phyloP scores from a whole-genome alignment of 2,329 filamentous ascomycete genomes.

The Cytospora chrysosperma region DNA sequence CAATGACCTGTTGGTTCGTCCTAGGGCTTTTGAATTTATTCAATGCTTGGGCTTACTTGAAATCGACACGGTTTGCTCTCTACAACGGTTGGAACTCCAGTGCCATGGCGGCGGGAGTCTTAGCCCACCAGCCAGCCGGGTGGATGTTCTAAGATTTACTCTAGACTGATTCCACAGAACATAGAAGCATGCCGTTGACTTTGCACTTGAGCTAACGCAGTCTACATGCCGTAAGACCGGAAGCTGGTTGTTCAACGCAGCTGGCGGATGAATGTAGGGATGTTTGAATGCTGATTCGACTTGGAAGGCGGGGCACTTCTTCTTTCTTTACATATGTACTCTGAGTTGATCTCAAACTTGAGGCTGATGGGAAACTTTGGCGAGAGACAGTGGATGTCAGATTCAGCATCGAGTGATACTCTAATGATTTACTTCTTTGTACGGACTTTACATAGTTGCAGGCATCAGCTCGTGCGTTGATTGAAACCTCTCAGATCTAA shows the following conservation, averaged over 20 bases:
- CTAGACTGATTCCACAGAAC: not conserved
- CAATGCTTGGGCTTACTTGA: not conserved
- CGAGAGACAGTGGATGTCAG: too few relatives aligned
- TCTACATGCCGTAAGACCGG: too few relatives aligned
- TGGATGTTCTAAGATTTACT: not conserved
- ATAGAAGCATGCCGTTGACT: not conserved
- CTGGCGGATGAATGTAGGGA: too few relatives aligned
- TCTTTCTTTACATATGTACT: too few relatives aligned
- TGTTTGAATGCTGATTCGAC: too few relatives aligned
- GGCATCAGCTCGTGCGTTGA: not conserved
- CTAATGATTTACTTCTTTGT: too few relatives aligned
- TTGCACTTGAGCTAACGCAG: not conserved
- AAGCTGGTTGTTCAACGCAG: too few relatives aligned
- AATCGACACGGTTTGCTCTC: not conserved
- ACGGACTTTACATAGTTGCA: too few relatives aligned
- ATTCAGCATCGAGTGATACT: too few relatives aligned
- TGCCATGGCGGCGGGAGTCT: not conserved
- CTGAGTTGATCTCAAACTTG: too few relatives aligned
- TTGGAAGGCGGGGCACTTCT: too few relatives aligned
- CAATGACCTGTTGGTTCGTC: not conserved
- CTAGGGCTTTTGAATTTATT: not conserved
- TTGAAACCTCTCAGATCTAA: not conserved
- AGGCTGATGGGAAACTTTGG: too few relatives aligned
- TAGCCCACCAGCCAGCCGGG: not conserved
- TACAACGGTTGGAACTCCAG: not conserved